Evolutionary conservation across 495 filamentous ascomycete species (phyloP).

Genomic region (Bombardia bombarda): DNA sequence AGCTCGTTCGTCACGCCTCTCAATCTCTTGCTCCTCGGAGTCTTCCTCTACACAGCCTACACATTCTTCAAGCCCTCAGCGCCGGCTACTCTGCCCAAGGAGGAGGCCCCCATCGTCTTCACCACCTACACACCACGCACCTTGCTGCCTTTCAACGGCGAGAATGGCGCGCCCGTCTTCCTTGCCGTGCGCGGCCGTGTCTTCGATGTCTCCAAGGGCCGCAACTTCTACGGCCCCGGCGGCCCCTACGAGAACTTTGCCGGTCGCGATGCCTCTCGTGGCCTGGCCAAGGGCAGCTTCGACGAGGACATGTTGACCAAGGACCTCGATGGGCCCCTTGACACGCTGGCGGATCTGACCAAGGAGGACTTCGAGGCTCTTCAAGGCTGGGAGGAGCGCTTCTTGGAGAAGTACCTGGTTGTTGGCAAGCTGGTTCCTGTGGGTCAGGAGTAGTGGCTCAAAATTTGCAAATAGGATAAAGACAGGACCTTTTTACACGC

Average conservation of each 20-base stretch:
- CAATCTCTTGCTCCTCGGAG: conserved; percentile 64
- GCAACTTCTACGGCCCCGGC: conserved; percentile 89
- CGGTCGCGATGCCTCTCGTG: conserved; percentile 85
- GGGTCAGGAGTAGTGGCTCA: conserved; percentile 23
- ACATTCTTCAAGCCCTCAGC: conserved; percentile 48
- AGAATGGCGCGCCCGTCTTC: conserved; percentile 64
- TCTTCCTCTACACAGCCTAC: conserved; percentile 65
- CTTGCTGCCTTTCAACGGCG: conserved; percentile 81
- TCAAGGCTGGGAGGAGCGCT: conserved; percentile 85
- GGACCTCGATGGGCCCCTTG: conserved; percentile 78
- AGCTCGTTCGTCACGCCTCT: conserved; percentile 65
- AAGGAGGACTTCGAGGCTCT: conserved; percentile 75
- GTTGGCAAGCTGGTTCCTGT: conserved; percentile 75
- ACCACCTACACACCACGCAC: conserved; percentile 81
- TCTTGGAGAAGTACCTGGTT: conserved; percentile 86
- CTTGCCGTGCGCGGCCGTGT: conserved; percentile 77
- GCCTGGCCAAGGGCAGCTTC: conserved; percentile 86
- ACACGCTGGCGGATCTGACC: conserved; percentile 67
- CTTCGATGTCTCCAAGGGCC: conserved; percentile 78
- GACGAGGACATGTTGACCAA: conserved; percentile 95
- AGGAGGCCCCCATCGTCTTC: conserved; percentile 72
- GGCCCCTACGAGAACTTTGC: conserved; percentile 93
- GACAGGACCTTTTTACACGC: too few species aligned
- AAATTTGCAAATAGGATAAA: neutral
- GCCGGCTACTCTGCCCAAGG: conserved; percentile 52